These are phyloP conservation scores for Solanum pimpinellifolium DNA, from an alignment of 257 asterid species.

Conservation along the genomic window DNA sequence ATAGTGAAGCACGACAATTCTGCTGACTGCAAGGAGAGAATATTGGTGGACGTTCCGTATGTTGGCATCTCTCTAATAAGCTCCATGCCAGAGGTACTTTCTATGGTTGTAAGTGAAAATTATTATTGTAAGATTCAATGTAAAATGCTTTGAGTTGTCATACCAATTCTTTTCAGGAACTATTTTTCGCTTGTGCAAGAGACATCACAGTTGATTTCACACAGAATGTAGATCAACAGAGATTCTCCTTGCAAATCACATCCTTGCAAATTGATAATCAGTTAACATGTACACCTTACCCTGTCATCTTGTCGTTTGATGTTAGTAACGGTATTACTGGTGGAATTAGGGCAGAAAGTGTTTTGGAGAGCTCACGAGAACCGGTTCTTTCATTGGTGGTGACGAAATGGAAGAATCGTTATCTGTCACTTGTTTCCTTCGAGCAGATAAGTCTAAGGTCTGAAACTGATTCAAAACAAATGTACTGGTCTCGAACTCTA, in stretches of 20 bases:
- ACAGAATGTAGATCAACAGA: conserved; percentile 79
- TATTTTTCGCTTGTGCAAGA: conserved; percentile 81
- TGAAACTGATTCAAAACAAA: background rate
- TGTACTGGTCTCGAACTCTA: background rate
- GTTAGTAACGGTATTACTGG: conserved; percentile 26
- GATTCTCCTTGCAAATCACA: conserved; percentile 55
- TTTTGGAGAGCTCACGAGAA: conserved; percentile 36
- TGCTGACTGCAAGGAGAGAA: conserved; percentile 48
- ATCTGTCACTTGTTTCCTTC: conserved; percentile 61
- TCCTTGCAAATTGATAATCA: conserved; percentile 92
- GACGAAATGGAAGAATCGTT: conserved; percentile 82
- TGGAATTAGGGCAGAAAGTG: conserved; percentile 25
- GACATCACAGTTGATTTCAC: conserved; percentile 42
- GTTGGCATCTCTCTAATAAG: conserved; percentile 85
- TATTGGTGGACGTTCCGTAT: conserved; percentile 64
- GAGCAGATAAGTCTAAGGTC: conserved; percentile 22
- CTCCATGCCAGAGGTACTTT: conserved; percentile 72
- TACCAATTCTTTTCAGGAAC: conserved; percentile 49
- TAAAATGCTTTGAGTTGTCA: background rate
- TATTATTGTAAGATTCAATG: background rate
- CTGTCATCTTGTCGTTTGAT: conserved; percentile 78
- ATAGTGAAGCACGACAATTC: conserved; percentile 33
- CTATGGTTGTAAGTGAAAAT: background rate
- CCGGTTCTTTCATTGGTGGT: conserved; percentile 71
- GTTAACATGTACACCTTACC: conserved; percentile 62